Evolutionary conservation across 805 yeast species (phyloP).

Genomic region (Candida saitoana): DNA sequence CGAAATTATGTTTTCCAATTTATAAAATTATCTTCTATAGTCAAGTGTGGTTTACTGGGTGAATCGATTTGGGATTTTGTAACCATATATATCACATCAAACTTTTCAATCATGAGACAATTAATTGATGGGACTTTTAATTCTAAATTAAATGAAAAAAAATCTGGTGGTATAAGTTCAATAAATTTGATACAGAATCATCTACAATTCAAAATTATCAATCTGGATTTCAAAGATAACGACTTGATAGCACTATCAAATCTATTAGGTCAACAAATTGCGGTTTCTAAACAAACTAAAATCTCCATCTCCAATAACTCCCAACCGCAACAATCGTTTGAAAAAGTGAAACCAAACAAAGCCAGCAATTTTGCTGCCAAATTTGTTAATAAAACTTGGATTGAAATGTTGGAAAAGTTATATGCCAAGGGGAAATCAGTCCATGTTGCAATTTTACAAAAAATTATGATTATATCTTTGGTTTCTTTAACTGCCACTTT

Average conservation of each 20-base stretch:
- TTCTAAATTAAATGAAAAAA: constrained; percentile 44
- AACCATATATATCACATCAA: constrained; percentile 46
- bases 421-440: constrained; percentile 56
- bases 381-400: constrained; percentile 56
- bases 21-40: constrained; percentile 49
- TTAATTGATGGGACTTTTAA: constrained; percentile 53
- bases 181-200: constrained; percentile 49
- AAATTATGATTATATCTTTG: constrained; percentile 51
- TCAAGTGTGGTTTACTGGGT: constrained; percentile 55
- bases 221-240: constrained; percentile 40
- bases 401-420: constrained; percentile 53
- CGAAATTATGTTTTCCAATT: constrained; percentile 49
- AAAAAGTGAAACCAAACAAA: constrained; percentile 20
- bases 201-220: constrained; percentile 43
- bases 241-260: constrained; percentile 46
- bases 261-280: constrained; percentile 42
- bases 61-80: constrained; percentile 64
- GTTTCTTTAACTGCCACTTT: constrained; percentile 44
- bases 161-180: constrained; percentile 46
- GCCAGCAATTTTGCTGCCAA: constrained; percentile 44
- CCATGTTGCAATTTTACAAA: constrained; percentile 42
- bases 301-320: constrained; percentile 15
- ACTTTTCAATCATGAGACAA: constrained; percentile 43
- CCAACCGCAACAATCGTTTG: constrained; percentile 10
- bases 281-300: constrained; percentile 21